Percentiles rank a stretch among this genome's conserved stretches.
phyloP scores from a whole-genome alignment of 2,329 filamentous ascomycete species.

The Colletotrichum lentis region DNA sequence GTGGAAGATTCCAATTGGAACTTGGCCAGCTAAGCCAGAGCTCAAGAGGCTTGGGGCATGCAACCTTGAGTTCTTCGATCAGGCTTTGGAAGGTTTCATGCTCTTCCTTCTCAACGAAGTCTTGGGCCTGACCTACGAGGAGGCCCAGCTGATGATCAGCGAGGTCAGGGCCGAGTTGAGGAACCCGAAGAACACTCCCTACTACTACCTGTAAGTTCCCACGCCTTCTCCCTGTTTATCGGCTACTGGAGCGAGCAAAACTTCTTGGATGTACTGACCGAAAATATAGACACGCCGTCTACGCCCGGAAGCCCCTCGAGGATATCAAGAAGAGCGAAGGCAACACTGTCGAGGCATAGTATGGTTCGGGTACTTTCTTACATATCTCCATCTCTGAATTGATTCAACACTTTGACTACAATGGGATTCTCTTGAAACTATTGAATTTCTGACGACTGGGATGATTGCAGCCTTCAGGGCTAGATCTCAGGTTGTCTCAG shows the following conservation, averaged over 20 bases:
- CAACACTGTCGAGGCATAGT: too few species aligned
- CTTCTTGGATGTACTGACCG: not conserved
- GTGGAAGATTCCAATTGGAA: conserved; percentile 36
- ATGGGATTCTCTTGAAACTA: too few species aligned
- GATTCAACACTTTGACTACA: too few species aligned
- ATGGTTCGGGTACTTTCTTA: too few species aligned
- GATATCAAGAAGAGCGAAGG: not conserved
- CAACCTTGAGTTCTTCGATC: conserved; percentile 41
- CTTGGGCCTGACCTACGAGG: conserved; percentile 43
- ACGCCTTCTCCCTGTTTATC: too few species aligned
- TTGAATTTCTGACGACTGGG: too few species aligned
- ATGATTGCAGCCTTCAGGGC: too few species aligned
- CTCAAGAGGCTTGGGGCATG: conserved; percentile 36
- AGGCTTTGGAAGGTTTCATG: conserved; percentile 44
- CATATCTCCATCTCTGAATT: too few species aligned
- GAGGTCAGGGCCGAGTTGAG: conserved; percentile 37
- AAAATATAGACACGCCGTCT: not conserved
- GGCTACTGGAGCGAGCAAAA: too few species aligned
- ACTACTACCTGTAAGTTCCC: not conserved
- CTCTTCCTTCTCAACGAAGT: conserved; percentile 44
- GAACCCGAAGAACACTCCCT: conserved; percentile 8
- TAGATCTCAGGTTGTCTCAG: too few species aligned
- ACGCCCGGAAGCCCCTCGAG: not conserved
- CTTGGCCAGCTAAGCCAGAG: conserved; percentile 26
- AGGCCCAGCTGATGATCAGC: conserved; percentile 39